Conservation (phyloP, 441 rosid species). For the Kokia cookei region DNA sequence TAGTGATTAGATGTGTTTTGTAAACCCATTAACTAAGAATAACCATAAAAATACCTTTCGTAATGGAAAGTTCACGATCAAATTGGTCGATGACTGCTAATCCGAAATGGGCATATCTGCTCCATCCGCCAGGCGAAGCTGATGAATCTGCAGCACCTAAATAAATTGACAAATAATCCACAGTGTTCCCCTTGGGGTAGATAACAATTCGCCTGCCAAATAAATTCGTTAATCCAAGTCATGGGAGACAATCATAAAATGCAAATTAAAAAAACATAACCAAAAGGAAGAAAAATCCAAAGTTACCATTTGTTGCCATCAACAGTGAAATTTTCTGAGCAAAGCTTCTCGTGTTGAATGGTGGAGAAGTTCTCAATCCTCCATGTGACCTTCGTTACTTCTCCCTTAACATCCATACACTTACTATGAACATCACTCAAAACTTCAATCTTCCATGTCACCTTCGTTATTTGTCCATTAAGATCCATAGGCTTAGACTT, state of each 20-base stretch:
- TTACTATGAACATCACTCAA: not conserved
- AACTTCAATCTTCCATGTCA: conserved; percentile 13
- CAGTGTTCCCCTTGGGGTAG: not conserved
- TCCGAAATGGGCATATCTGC: not conserved
- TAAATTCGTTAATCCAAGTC: not conserved
- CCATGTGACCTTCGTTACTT: not conserved
- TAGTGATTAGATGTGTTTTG: too few species aligned
- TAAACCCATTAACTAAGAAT: too few species aligned
- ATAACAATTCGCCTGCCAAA: not conserved
- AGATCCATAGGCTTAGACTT: not conserved
- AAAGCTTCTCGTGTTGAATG: not conserved
- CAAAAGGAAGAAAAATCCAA: not conserved
- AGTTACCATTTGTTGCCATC: not conserved
- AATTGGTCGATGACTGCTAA: not conserved
- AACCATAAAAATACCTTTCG: not conserved
- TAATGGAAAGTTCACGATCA: not conserved
- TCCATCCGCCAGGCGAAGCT: not conserved
- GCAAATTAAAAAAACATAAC: not conserved
- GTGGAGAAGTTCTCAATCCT: not conserved
- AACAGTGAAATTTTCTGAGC: not conserved
- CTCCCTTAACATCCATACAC: not conserved
- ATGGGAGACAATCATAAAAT: too few species aligned
- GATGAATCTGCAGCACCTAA: not conserved
- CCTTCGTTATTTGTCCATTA: not conserved
- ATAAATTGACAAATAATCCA: not conserved